These are phyloP conservation scores for Colletotrichum destructivum DNA, from an alignment of 2,329 filamentous ascomycete genomes.

Conservation along the genomic window DNA sequence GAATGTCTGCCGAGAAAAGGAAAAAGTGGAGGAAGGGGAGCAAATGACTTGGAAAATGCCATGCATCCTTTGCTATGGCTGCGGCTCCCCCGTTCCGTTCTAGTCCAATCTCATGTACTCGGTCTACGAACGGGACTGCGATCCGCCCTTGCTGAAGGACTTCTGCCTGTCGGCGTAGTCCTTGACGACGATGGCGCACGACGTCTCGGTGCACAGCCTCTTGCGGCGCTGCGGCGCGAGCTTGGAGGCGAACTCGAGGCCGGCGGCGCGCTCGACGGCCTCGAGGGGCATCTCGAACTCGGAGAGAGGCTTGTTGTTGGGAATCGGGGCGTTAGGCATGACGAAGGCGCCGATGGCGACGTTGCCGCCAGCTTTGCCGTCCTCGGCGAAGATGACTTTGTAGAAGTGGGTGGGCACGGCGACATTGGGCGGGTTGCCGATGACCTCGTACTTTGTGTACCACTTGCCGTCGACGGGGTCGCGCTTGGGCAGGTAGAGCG, in stretches of 20 bases:
- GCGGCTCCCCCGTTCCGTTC: not conserved
- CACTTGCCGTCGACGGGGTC: constrained; percentile 91
- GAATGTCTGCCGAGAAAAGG: not conserved
- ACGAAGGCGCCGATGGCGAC: constrained; percentile 96
- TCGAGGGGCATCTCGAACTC: constrained; percentile 98
- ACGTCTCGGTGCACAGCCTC: constrained; percentile 88
- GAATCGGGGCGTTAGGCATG: constrained; percentile 90
- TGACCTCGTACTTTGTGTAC: constrained; percentile 96
- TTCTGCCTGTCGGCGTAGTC: constrained; percentile 80
- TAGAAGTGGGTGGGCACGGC: constrained; percentile 99
- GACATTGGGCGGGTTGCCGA: constrained; percentile 92
- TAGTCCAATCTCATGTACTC: constrained; percentile 29
- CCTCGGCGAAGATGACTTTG: constrained; percentile 98
- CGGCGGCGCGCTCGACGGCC: constrained; percentile 91
- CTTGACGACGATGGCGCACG: constrained; percentile 85
- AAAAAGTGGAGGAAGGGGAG: constrained; percentile 5
- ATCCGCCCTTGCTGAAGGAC: constrained; percentile 63
- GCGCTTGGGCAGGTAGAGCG: constrained; percentile 89
- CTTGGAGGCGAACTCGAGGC: constrained; percentile 90
- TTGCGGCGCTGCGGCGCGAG: constrained; percentile 81
- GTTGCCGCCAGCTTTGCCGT: constrained; percentile 77
- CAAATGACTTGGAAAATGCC: constrained; percentile 10
- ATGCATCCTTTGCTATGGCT: too few species aligned
- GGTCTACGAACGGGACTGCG: constrained; percentile 42
- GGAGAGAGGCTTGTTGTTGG: constrained; percentile 86